phyloP scores from a whole-genome alignment of 108 stramenopile genomes.

The Nannochloropsis granulata region DNA sequence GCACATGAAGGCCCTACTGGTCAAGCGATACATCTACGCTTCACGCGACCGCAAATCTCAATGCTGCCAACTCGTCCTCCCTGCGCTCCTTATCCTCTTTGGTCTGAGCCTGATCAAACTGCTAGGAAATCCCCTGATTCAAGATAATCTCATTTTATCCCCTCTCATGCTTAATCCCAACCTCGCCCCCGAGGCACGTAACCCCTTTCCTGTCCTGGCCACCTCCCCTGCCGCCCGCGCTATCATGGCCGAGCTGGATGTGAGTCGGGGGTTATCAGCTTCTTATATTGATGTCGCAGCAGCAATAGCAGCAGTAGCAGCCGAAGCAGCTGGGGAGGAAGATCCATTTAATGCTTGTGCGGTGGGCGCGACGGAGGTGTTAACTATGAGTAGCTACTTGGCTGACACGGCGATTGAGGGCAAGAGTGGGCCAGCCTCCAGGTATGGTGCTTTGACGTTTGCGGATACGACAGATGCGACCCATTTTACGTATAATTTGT shows the following conservation, averaged over 20 bases:
- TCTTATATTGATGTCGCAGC: background rate
- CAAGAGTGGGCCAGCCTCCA: background rate
- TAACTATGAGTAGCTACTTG: background rate
- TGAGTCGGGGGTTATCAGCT: background rate
- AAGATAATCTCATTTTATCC: background rate
- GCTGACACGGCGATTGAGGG: background rate
- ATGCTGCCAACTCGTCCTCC: slow-evolving; percentile 37
- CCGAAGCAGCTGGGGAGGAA: background rate
- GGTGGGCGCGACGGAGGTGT: background rate
- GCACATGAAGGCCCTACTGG: slow-evolving; percentile 39
- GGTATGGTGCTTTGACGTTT: slow-evolving; percentile 1
- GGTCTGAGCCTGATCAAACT: slow-evolving; percentile 30
- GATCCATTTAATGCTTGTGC: slow-evolving; percentile 3
- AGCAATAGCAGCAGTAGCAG: background rate
- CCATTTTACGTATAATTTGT: slow-evolving; percentile 4
- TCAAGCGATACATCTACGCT: slow-evolving; percentile 32
- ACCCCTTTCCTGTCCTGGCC: slow-evolving; percentile 47
- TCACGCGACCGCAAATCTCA: slow-evolving; percentile 30
- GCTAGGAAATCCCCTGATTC: background rate
- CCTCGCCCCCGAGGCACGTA: slow-evolving; percentile 8
- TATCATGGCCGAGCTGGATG: background rate
- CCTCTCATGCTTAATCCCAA: slow-evolving; percentile 1
- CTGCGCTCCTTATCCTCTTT: slow-evolving; percentile 29
- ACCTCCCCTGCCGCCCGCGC: background rate
- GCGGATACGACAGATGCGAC: background rate